Conservation (phyloP, 192 early-diverging fungal genomes). For the Podila clonocystis region DNA sequence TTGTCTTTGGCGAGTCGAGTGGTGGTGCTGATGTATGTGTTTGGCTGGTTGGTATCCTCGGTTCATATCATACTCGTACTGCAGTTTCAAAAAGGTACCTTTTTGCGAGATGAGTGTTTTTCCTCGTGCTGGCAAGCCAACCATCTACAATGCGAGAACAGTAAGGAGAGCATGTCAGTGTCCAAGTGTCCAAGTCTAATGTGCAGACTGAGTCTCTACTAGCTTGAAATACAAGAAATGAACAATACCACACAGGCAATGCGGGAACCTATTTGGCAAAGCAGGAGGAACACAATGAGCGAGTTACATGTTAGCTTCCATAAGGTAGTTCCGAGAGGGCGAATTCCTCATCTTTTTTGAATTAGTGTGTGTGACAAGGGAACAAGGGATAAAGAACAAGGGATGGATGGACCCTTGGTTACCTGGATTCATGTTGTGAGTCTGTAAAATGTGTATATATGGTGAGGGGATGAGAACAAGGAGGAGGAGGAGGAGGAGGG, state of each 20-base stretch:
- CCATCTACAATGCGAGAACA: slow-evolving; percentile 68
- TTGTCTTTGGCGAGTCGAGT: background rate
- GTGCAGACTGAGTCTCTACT: background rate
- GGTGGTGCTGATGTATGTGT: background rate
- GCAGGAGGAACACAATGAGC: background rate
- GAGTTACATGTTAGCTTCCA: too few species aligned
- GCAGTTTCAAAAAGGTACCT: slow-evolving; percentile 61
- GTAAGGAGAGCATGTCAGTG: background rate
- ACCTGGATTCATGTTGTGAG: slow-evolving; percentile 10
- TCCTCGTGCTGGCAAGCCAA: slow-evolving; percentile 91
- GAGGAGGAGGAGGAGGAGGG: too few species aligned
- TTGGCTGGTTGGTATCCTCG: background rate
- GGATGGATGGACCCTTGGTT: background rate
- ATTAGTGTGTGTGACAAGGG: background rate
- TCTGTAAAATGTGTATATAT: background rate
- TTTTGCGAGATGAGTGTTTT: slow-evolving; percentile 97
- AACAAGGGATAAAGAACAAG: background rate
- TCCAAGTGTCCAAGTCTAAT: too few species aligned
- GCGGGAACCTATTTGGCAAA: slow-evolving; percentile 37
- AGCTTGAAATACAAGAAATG: background rate
- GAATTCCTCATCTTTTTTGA: too few species aligned
- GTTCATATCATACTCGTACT: background rate
- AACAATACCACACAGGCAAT: slow-evolving; percentile 59
- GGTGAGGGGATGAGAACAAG: background rate
- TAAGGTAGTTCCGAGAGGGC: too few species aligned